phyloP scores from a whole-genome alignment of 2,329 filamentous ascomycete species.

The Bimuria novae-zelandiae region DNA sequence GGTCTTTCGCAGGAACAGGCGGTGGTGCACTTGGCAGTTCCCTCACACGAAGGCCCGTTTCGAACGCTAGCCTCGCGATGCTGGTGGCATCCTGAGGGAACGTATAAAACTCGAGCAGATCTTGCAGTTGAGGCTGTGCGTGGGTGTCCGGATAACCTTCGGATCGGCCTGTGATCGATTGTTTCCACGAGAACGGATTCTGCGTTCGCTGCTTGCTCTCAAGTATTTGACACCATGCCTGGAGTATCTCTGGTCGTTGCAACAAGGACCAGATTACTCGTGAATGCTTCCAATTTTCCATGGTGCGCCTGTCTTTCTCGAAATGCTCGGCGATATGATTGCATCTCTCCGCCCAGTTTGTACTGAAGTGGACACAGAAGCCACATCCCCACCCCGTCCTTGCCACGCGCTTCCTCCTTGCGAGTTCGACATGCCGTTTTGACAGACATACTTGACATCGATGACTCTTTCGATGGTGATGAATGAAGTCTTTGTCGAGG shows the following conservation, averaged over 20 bases:
- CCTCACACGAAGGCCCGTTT: slow-evolving; percentile 18
- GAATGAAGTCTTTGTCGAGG: slow-evolving; percentile 68
- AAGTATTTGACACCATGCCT: slow-evolving; percentile 55
- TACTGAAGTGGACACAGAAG: slow-evolving; percentile 66
- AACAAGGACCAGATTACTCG: slow-evolving; percentile 68
- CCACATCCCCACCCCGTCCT: slow-evolving; percentile 70
- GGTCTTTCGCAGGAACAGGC: slow-evolving; percentile 22
- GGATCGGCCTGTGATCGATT: slow-evolving; percentile 28
- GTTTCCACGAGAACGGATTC: slow-evolving; percentile 29
- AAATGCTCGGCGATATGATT: slow-evolving; percentile 70
- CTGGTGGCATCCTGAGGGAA: slow-evolving; percentile 18
- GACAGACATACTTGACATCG: slow-evolving; percentile 64
- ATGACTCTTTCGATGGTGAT: slow-evolving; percentile 66
- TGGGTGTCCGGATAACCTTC: slow-evolving; percentile 37
- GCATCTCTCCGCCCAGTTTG: slow-evolving; percentile 65
- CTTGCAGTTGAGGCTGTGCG: slow-evolving; percentile 28
- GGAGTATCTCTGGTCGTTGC: slow-evolving; percentile 63
- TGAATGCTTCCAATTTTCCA: slow-evolving; percentile 68
- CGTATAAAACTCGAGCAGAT: slow-evolving; percentile 34
- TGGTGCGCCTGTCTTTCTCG: slow-evolving; percentile 56
- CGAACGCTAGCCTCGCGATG: slow-evolving; percentile 30
- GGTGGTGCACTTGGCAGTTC: slow-evolving; percentile 18
- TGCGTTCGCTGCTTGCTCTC: slow-evolving; percentile 19
- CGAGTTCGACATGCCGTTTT: slow-evolving; percentile 51
- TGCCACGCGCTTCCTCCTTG: slow-evolving; percentile 17